Conservation (phyloP, 2,329 filamentous ascomycete genomes). For the Sphaerulina populicola region DNA sequence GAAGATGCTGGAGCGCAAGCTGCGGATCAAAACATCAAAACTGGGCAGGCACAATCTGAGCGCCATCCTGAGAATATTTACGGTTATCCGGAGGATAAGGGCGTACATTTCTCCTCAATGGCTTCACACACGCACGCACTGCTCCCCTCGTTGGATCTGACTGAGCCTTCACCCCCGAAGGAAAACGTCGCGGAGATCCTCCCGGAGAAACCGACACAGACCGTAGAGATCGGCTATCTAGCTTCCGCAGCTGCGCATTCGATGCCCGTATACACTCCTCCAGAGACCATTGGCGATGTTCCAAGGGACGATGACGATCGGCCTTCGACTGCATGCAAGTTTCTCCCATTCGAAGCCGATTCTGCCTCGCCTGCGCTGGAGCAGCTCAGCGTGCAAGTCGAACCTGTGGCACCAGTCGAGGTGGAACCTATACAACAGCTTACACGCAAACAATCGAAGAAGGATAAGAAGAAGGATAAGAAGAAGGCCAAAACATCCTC, state of each 20-base stretch:
- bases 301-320: constrained; percentile 7
- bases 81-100: background rate
- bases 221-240: background rate
- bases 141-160: constrained; percentile 3
- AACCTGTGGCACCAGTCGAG: constrained; percentile 7
- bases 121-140: constrained; percentile 17
- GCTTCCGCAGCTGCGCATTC: constrained; percentile 2
- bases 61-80: background rate
- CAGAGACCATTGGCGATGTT: background rate
- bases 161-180: constrained; percentile 1
- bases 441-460: constrained; percentile 35
- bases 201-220: background rate
- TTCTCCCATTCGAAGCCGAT: constrained; percentile 13
- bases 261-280: constrained; percentile 1
- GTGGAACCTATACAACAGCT: constrained; percentile 13
- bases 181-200: background rate
- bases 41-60: background rate
- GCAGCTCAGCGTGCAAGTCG: constrained; percentile 12
- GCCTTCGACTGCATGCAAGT: constrained; percentile 11
- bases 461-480: constrained; percentile 40
- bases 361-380: constrained; percentile 17
- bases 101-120: constrained; percentile 11
- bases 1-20: constrained; percentile 6
- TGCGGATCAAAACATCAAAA: background rate
- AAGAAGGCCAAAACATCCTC: constrained; percentile 32